Percentiles rank a stretch among this genome's conserved stretches.
Evolutionary conservation across 1,139 yeast genomes (phyloP).

Genomic region (Pichia cactophila): DNA sequence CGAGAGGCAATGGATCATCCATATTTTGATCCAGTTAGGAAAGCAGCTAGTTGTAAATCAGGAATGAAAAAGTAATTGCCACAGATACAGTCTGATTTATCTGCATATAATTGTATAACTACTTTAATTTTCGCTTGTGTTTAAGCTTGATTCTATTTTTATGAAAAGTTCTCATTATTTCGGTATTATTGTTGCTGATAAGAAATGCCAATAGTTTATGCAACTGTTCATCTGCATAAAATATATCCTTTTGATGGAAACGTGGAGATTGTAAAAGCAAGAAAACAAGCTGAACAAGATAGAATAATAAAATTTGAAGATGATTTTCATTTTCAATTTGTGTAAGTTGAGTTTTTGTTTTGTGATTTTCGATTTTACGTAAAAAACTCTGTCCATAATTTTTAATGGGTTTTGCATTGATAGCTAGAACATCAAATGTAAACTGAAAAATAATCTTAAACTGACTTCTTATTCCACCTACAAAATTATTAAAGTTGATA

Average conservation of each 20-base stretch:
- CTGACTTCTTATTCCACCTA: slow-evolving; percentile 4
- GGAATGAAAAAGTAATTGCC: neutral
- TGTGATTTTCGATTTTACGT: slow-evolving; percentile 1
- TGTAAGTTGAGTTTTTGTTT: slow-evolving; percentile 8
- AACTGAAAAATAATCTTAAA: slow-evolving; percentile 6
- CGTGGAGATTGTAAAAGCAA: neutral
- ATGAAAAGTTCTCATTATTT: slow-evolving; percentile 4
- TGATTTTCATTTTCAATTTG: slow-evolving; percentile 1
- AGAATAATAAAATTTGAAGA: slow-evolving; percentile 6
- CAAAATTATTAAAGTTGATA: slow-evolving; percentile 7
- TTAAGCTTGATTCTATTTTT: neutral
- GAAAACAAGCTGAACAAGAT: slow-evolving; percentile 10
- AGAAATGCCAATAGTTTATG: slow-evolving; percentile 13
- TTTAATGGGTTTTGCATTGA: neutral
- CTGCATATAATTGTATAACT: neutral
- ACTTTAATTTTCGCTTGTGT: neutral
- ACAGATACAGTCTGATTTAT: neutral
- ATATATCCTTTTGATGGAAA: neutral
- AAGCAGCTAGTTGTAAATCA: slow-evolving; percentile 7
- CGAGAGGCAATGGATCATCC: slow-evolving; percentile 65
- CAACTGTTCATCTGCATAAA: neutral
- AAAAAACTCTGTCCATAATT: slow-evolving; percentile 3
- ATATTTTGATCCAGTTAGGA: slow-evolving; percentile 34
- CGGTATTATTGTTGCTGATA: slow-evolving; percentile 9
- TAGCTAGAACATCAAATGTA: slow-evolving; percentile 6